Percentiles rank a stretch among this genome's conserved stretches.
Evolutionary conservation across 805 yeast genomes (phyloP).

Genomic region (Candida wancherniae): DNA sequence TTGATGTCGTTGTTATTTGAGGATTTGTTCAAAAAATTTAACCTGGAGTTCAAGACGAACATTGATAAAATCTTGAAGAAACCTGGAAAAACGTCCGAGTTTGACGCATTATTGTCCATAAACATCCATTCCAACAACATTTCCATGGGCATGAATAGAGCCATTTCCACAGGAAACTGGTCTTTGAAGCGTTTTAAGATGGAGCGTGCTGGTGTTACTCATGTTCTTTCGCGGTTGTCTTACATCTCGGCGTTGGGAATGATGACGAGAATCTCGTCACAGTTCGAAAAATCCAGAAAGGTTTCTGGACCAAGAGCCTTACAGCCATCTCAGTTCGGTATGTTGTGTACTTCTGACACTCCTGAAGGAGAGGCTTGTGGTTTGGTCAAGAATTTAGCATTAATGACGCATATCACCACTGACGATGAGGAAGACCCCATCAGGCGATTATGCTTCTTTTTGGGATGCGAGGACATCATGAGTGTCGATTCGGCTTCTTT

Average conservation of each 20-base stretch:
- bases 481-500: constrained; percentile 78
- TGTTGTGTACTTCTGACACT: constrained; percentile 97
- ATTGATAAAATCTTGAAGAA: constrained; percentile 91
- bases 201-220: constrained; percentile 99
- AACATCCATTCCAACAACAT: constrained; percentile 90
- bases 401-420: constrained; percentile 98
- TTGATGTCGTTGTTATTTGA: constrained; percentile 91
- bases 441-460: constrained; percentile 62
- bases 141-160: constrained; percentile 90
- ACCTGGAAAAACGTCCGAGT: constrained; percentile 91
- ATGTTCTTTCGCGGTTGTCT: constrained; percentile 84
- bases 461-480: constrained; percentile 87
- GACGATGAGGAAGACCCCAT: constrained; percentile 96
- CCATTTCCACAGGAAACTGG: constrained; percentile 99
- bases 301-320: constrained; percentile 98
- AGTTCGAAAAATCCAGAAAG: constrained; percentile 94
- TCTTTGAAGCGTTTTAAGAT: constrained; percentile 96
- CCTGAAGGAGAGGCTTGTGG: constrained; percentile 99
- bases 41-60: constrained; percentile 88
- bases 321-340: constrained; percentile 98
- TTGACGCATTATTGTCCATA: constrained; percentile 86
- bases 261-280: constrained; percentile 99
- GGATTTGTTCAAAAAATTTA: constrained; percentile 95
- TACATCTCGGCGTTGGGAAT: constrained; percentile 95
- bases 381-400: constrained; percentile 89